These are phyloP conservation scores for Eucalyptus cladocalyx DNA, from an alignment of 345 rosid species.

Conservation along the genomic window DNA sequence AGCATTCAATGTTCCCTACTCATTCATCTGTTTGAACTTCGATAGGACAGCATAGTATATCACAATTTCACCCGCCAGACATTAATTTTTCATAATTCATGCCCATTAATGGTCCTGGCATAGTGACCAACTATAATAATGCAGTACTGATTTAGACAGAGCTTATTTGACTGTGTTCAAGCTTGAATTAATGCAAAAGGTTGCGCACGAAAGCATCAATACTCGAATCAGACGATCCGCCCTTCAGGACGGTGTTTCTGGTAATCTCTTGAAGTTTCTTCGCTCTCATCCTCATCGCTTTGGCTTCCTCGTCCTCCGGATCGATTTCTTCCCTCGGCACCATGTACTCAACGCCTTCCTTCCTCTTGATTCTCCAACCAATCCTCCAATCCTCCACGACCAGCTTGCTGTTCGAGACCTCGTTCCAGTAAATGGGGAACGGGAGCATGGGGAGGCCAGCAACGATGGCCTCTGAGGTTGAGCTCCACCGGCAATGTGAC, in stretches of 20 bases:
- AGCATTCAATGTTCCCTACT: neutral
- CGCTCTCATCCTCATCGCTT: constrained; percentile 3
- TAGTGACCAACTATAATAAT: neutral
- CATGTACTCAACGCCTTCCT: neutral
- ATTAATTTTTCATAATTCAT: neutral
- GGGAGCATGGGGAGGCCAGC: constrained; percentile 30
- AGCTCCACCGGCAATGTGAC: constrained; percentile 30
- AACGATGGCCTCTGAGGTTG: constrained; percentile 8
- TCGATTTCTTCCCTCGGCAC: constrained; percentile 2
- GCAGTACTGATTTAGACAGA: neutral
- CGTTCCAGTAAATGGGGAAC: constrained; percentile 16
- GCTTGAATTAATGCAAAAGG: neutral
- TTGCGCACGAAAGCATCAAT: neutral
- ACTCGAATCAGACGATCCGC: neutral
- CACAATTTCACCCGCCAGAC: neutral
- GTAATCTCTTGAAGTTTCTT: neutral
- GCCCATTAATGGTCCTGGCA: neutral
- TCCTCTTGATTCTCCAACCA: constrained; percentile 16
- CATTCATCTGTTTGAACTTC: neutral
- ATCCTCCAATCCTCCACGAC: constrained; percentile 22
- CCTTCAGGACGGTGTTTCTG: neutral
- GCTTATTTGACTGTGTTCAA: neutral
- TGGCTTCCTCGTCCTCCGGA: neutral
- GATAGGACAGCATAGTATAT: neutral
- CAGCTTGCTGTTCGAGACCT: constrained; percentile 9